phyloP scores from a whole-genome alignment of 176 grass and related monocot genomes.

The Puccinellia tenuiflora region DNA sequence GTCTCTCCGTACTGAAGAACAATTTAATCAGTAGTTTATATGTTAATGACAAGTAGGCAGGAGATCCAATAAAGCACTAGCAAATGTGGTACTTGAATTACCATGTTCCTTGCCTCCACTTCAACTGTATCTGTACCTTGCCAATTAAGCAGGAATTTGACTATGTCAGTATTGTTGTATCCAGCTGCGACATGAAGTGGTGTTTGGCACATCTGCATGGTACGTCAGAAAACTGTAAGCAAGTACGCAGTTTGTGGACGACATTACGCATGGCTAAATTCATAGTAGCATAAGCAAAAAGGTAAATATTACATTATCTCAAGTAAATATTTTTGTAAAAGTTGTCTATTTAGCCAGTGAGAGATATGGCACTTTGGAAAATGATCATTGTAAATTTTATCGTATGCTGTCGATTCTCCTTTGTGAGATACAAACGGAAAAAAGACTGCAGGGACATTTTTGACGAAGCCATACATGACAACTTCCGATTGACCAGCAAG shows the following conservation, averaged over 20 bases:
- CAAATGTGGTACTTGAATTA: constrained; percentile 32
- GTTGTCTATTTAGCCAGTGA: background rate
- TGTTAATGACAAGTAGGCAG: background rate
- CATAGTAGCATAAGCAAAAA: background rate
- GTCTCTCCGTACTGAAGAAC: constrained; percentile 91
- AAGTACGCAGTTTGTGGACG: background rate
- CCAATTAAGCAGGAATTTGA: constrained; percentile 75
- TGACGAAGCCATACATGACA: background rate
- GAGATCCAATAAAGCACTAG: constrained; percentile 15
- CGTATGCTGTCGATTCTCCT: background rate
- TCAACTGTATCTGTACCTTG: constrained; percentile 50
- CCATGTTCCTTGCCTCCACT: constrained; percentile 91
- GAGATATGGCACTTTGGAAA: background rate
- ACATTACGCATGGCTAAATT: background rate
- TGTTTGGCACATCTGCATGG: constrained; percentile 82
- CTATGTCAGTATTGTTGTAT: constrained; percentile 60
- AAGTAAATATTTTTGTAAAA: background rate
- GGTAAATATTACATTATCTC: background rate
- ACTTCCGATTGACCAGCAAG: background rate
- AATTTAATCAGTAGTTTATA: background rate
- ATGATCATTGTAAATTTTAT: background rate
- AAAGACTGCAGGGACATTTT: background rate
- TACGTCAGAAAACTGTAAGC: constrained; percentile 19
- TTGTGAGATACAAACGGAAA: background rate
- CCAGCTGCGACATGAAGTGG: constrained; percentile 88